A percentile compares a stretch with the other conserved stretches of the same genome.
Evolutionary conservation across 345 rosid genomes (phyloP).

Genomic region (Psidium friedrichsthalianum): DNA sequence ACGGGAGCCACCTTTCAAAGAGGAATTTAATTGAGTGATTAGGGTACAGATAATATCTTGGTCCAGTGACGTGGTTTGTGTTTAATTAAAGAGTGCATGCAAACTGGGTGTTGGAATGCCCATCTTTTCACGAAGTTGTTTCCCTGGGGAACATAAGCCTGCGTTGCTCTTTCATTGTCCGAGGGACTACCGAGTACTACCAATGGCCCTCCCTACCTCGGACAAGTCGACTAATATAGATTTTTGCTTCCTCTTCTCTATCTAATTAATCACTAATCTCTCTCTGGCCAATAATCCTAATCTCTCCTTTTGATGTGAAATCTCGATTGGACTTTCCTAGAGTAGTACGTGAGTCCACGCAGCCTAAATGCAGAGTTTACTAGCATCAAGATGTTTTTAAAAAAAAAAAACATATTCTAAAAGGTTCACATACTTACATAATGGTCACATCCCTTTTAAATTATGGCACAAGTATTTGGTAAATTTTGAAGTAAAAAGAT

Average conservation of each 20-base stretch:
- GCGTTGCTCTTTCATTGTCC: not conserved
- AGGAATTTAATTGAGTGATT: not conserved
- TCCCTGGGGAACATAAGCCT: constrained; percentile 5
- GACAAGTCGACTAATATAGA: not conserved
- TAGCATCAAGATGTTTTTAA: not conserved
- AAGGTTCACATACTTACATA: not conserved
- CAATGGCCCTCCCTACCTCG: not conserved
- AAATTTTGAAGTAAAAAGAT: not conserved
- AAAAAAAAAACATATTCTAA: not conserved
- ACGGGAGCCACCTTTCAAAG: not conserved
- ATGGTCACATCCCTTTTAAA: not conserved
- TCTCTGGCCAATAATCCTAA: not conserved
- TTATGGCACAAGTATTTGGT: not conserved
- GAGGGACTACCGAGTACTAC: not conserved
- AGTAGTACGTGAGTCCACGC: not conserved
- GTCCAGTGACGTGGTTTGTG: not conserved
- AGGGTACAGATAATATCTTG: constrained; percentile 4
- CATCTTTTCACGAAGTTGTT: constrained; percentile 6
- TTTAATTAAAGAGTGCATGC: not conserved
- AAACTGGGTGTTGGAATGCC: not conserved
- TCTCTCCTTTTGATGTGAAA: not conserved
- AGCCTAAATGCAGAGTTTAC: not conserved
- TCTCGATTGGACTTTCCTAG: not conserved
- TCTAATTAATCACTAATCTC: too few relatives aligned
- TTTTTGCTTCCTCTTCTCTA: not conserved